Evolutionary conservation across 202 grass and related monocot species (phyloP).

Genomic region (Digitaria exilis): DNA sequence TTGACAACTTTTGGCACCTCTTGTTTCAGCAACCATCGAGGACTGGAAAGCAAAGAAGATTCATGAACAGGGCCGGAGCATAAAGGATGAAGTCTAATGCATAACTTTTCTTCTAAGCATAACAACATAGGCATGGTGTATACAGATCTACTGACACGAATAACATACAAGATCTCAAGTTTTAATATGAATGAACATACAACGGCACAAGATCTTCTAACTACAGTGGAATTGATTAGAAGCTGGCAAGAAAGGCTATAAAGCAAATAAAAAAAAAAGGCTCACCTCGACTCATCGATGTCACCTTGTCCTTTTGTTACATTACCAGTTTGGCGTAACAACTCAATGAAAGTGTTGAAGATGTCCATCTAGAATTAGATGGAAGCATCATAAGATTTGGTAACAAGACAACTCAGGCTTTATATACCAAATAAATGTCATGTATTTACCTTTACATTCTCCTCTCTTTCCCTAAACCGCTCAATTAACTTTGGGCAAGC

Average conservation of each 20-base stretch:
- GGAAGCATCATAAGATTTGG: conserved; percentile 41
- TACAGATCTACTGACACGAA: neutral
- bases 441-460: conserved; percentile 91
- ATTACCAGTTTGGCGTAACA: conserved; percentile 96
- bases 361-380: conserved; percentile 84
- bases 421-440: conserved; percentile 22
- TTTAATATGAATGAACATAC: neutral
- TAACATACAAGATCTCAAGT: neutral
- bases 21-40: conserved; percentile 93
- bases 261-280: neutral
- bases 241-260: neutral
- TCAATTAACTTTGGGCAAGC: conserved; percentile 97
- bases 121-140: neutral
- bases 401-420: conserved; percentile 8
- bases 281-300: conserved; percentile 85
- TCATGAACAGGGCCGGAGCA: neutral
- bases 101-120: neutral
- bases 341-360: conserved; percentile 96
- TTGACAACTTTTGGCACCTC: conserved; percentile 97
- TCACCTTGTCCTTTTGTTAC: conserved; percentile 88
- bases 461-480: conserved; percentile 94
- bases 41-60: conserved; percentile 57
- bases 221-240: neutral
- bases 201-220: neutral
- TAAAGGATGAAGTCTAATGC: neutral